A percentile compares a stretch with the other conserved stretches of the same genome.
phyloP scores from a whole-genome alignment of 768 basidiomycete genomes.

The Botryobasidium botryosum region DNA sequence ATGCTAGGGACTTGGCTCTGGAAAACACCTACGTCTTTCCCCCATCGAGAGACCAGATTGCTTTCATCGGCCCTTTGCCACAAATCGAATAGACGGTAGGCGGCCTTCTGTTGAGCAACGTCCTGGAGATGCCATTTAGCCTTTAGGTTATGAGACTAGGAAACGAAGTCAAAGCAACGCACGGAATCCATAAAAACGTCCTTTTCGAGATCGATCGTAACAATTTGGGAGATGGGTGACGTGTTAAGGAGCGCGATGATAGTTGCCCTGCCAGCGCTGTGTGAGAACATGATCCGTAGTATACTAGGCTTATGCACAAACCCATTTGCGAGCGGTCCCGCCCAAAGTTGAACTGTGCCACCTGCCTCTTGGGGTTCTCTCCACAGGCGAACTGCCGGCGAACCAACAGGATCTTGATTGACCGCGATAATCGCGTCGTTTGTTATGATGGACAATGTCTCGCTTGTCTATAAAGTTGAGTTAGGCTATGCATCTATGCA shows the following conservation, averaged over 20 bases:
- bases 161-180: background rate
- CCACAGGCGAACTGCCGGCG: slow-evolving; percentile 22
- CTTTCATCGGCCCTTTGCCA: slow-evolving; percentile 23
- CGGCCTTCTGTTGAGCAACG: slow-evolving; percentile 1
- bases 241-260: slow-evolving; percentile 25
- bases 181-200: slow-evolving; percentile 24
- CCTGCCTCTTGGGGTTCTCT: slow-evolving; percentile 18
- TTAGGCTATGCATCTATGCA: background rate
- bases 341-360: slow-evolving; percentile 21
- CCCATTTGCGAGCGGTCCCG: slow-evolving; percentile 20
- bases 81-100: slow-evolving; percentile 19
- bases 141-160: background rate
- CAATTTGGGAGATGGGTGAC: slow-evolving; percentile 16
- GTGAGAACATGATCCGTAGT: background rate
- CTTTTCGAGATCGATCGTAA: slow-evolving; percentile 17
- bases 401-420: slow-evolving; percentile 21
- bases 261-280: slow-evolving; percentile 13
- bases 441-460: slow-evolving; percentile 23
- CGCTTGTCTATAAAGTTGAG: slow-evolving; percentile 16
- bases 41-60: slow-evolving; percentile 11
- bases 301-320: slow-evolving; percentile 10
- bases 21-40: slow-evolving; percentile 10
- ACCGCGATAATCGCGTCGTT: slow-evolving; percentile 24
- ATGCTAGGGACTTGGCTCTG: slow-evolving; percentile 8
- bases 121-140: background rate